These are phyloP conservation scores for Cordyceps cateniannulata DNA, from an alignment of 2,329 filamentous ascomycete genomes.

Conservation along the genomic window DNA sequence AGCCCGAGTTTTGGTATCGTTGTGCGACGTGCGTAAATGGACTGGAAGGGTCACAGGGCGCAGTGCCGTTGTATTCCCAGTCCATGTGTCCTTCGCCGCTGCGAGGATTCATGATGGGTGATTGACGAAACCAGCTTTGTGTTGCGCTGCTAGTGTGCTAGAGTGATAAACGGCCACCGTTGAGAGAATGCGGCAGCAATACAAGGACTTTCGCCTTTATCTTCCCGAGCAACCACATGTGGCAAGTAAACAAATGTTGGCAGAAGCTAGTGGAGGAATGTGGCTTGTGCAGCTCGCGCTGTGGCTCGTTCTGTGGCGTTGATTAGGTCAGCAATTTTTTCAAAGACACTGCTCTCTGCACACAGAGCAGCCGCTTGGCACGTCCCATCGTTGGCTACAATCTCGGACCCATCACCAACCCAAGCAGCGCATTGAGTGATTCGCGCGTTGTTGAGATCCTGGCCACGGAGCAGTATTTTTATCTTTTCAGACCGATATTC, in stretches of 20 bases:
- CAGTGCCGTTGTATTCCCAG: conserved; percentile 56
- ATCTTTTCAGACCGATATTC: too few species aligned
- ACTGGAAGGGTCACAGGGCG: conserved; percentile 53
- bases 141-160: background rate
- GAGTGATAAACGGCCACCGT: background rate
- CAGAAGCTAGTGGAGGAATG: background rate
- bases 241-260: conserved; percentile 13
- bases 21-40: conserved; percentile 51
- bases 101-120: conserved; percentile 42
- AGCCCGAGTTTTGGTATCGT: conserved; percentile 30
- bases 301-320: background rate
- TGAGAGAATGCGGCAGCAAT: background rate
- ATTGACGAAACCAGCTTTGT: background rate
- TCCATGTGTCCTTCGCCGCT: conserved; percentile 59
- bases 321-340: conserved; percentile 13
- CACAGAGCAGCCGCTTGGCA: too few species aligned
- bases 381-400: too few species aligned
- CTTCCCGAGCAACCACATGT: conserved; percentile 9
- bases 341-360: too few species aligned
- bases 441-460: too few species aligned
- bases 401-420: background rate
- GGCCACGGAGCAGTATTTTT: too few species aligned
- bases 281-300: background rate
- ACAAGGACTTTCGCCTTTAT: conserved; percentile 2
- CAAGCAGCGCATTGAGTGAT: too few species aligned